A percentile compares a stretch with the other conserved stretches of the same genome.
phyloP scores from a whole-genome alignment of 208 protist genomes.

The Wallacemonas sp. region DNA sequence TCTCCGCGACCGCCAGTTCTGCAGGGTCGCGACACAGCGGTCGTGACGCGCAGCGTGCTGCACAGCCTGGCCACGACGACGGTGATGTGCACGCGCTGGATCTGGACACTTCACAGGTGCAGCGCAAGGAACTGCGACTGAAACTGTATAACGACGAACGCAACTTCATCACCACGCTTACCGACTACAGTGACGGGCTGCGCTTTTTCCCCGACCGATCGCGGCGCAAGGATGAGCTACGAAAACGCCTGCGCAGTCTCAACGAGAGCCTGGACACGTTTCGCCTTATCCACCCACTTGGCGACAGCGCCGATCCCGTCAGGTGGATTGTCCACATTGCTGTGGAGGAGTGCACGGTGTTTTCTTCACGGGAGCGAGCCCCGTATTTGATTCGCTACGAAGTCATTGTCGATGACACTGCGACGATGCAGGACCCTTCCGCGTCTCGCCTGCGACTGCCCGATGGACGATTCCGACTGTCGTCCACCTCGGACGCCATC shows the following conservation, averaged over 20 bases:
- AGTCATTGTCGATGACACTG: constrained; percentile 84
- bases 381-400: constrained; percentile 85
- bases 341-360: constrained; percentile 88
- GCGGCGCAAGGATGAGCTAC: constrained; percentile 73
- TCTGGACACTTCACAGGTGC: constrained; percentile 40
- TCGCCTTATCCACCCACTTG: constrained; percentile 73
- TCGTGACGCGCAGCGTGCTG: background rate
- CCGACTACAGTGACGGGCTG: constrained; percentile 69
- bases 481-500: constrained; percentile 39
- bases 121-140: constrained; percentile 77
- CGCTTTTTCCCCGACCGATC: constrained; percentile 62
- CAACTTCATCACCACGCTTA: constrained; percentile 69
- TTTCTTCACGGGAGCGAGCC: constrained; percentile 83
- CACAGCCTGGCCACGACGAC: background rate
- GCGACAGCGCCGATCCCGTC: constrained; percentile 56
- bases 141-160: constrained; percentile 84
- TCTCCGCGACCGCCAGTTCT: background rate
- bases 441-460: constrained; percentile 52
- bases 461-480: constrained; percentile 62
- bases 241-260: constrained; percentile 46
- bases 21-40: background rate
- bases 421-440: constrained; percentile 76
- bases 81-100: constrained; percentile 11
- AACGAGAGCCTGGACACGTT: constrained; percentile 54
- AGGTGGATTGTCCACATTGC: constrained; percentile 84